Percentiles rank a stretch among this genome's conserved stretches.
Conservation (phyloP, 768 basidiomycete genomes). For the Panaeolus papilionaceus region DNA sequence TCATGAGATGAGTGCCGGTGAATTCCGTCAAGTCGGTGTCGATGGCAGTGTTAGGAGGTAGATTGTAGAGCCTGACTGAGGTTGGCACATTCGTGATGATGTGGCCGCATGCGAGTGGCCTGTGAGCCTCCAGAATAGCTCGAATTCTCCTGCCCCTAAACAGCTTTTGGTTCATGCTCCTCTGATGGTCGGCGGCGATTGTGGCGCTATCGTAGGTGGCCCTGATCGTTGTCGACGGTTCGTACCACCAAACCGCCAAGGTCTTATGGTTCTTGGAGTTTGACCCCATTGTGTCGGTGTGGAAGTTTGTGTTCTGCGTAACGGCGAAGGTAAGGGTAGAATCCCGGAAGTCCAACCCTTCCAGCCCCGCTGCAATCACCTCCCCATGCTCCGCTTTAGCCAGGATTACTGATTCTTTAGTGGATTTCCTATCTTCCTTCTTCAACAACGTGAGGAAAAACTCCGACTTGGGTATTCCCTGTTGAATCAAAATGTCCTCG, state of each 20-base stretch:
- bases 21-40: conserved; percentile 28
- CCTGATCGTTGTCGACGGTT: conserved; percentile 51
- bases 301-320: conserved; percentile 38
- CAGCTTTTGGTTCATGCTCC: conserved; percentile 40
- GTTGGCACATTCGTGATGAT: neutral
- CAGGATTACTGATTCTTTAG: conserved; percentile 47
- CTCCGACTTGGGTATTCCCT: conserved; percentile 46
- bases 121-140: conserved; percentile 28
- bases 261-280: conserved; percentile 34
- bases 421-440: conserved; percentile 28
- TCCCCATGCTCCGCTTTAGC: conserved; percentile 47
- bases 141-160: conserved; percentile 52
- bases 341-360: conserved; percentile 55
- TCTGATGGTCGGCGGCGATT: conserved; percentile 40
- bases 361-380: conserved; percentile 47
- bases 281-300: conserved; percentile 49
- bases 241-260: conserved; percentile 57
- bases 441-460: conserved; percentile 31
- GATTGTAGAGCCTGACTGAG: conserved; percentile 16
- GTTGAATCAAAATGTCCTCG: conserved; percentile 46
- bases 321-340: conserved; percentile 49
- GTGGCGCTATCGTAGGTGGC: conserved; percentile 45
- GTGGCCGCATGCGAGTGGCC: neutral
- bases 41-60: conserved; percentile 18
- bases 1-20: conserved; percentile 31